A percentile compares a stretch with the other conserved stretches of the same genome.
Conservation (phyloP, 768 basidiomycete genomes). For the Pleurotus giganteus region DNA sequence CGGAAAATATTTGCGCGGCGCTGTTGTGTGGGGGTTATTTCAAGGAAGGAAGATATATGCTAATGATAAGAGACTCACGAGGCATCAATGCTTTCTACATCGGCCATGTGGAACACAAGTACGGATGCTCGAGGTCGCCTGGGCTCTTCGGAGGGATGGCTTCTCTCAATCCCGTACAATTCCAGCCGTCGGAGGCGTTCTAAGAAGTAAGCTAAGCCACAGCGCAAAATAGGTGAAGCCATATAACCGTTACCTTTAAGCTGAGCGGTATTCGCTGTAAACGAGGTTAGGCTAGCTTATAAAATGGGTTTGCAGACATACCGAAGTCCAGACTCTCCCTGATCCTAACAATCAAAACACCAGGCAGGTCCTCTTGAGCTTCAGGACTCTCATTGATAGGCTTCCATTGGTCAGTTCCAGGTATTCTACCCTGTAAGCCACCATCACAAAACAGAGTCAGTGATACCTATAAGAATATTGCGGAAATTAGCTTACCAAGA, state of each 20-base stretch:
- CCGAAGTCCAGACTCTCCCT: constrained; percentile 91
- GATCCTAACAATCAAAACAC: constrained; percentile 85
- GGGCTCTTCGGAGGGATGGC: constrained; percentile 89
- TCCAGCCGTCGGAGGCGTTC: constrained; percentile 85
- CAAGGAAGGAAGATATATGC: background rate
- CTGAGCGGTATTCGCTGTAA: constrained; percentile 87
- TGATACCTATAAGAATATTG: background rate
- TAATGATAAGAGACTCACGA: constrained; percentile 55
- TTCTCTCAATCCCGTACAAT: constrained; percentile 75
- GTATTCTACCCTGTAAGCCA: constrained; percentile 71
- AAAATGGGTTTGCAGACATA: constrained; percentile 35
- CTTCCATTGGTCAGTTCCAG: constrained; percentile 87
- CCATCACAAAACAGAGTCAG: background rate
- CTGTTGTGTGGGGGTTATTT: constrained; percentile 33
- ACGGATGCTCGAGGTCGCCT: constrained; percentile 69
- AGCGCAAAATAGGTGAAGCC: background rate
- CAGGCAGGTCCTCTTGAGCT: constrained; percentile 75
- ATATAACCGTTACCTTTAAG: constrained; percentile 62
- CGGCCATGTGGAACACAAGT: constrained; percentile 90
- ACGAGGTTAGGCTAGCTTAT: background rate
- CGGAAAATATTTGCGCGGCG: constrained; percentile 81
- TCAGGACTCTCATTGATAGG: constrained; percentile 87
- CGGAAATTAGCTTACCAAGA: constrained; percentile 55
- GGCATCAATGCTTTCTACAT: constrained; percentile 89
- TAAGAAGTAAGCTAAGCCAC: constrained; percentile 21